Conservation (phyloP, 352 stramenopile genomes). For the Globisporangium acanthophoron region DNA sequence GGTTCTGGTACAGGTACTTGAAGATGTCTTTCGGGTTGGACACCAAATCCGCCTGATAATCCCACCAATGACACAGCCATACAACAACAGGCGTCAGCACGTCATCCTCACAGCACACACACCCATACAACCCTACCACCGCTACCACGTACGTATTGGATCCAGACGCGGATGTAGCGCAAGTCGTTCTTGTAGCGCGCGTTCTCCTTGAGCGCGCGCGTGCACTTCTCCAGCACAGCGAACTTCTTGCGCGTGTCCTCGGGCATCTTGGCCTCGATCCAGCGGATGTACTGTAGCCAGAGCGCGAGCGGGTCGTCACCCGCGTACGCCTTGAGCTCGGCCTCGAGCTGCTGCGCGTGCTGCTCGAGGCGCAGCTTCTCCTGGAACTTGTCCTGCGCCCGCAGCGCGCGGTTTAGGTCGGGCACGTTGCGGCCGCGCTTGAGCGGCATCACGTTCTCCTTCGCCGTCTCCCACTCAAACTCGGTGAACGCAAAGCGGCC, state of each 20-base stretch:
- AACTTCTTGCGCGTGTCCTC: constrained; percentile 83
- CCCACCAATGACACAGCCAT: neutral
- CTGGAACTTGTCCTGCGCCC: constrained; percentile 56
- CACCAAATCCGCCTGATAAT: constrained; percentile 68
- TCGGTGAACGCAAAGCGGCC: constrained; percentile 14
- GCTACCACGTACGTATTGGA: constrained; percentile 72
- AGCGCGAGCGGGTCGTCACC: constrained; percentile 61
- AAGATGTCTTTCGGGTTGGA: constrained; percentile 87
- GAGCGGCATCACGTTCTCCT: constrained; percentile 87
- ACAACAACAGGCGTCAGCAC: neutral
- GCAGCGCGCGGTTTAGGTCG: constrained; percentile 72
- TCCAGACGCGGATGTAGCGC: constrained; percentile 80
- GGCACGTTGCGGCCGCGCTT: constrained; percentile 72
- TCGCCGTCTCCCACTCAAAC: constrained; percentile 83
- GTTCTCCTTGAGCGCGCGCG: constrained; percentile 57
- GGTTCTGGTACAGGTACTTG: constrained; percentile 85
- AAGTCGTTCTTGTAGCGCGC: constrained; percentile 70
- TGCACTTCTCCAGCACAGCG: constrained; percentile 64
- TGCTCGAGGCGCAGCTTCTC: constrained; percentile 50
- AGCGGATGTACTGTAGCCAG: constrained; percentile 75
- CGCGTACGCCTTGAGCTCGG: constrained; percentile 34
- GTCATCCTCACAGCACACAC: neutral
- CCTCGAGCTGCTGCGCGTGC: constrained; percentile 46
- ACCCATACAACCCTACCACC: neutral
- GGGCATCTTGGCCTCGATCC: constrained; percentile 76